These are phyloP conservation scores for Larix kaempferi DNA, from an alignment of 75 land plant species.

Conservation along the genomic window DNA sequence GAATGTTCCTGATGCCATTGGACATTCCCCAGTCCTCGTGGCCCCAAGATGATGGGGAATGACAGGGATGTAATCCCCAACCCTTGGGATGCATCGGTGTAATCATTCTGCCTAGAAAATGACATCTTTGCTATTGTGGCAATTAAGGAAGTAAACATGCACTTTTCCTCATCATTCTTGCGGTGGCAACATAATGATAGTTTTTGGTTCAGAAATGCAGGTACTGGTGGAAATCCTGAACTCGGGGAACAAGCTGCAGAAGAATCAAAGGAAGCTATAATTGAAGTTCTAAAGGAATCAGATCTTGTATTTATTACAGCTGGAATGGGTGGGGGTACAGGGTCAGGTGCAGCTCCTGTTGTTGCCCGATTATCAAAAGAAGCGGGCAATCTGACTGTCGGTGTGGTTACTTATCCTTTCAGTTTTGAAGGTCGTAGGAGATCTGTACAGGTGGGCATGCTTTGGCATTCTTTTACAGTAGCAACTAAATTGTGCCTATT, in stretches of 20 bases:
- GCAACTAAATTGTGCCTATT: neutral
- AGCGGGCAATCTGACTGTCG: slow-evolving; percentile 89
- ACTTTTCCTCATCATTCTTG: neutral
- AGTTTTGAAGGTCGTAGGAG: slow-evolving; percentile 98
- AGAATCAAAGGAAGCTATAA: slow-evolving; percentile 77
- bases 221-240: slow-evolving; percentile 90
- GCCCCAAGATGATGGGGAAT: neutral
- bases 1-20: no score
- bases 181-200: neutral
- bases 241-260: slow-evolving; percentile 94
- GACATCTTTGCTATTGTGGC: neutral
- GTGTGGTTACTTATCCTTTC: slow-evolving; percentile 95
- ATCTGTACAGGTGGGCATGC: slow-evolving; percentile 64
- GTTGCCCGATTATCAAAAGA: slow-evolving; percentile 93
- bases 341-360: slow-evolving; percentile 98
- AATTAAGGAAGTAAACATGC: neutral
- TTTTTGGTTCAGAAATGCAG: slow-evolving; percentile 26
- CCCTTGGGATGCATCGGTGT: no score
- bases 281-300: slow-evolving; percentile 72
- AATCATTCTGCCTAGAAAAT: neutral
- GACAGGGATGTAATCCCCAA: no score
- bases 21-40: no score
- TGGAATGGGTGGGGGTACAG: slow-evolving; percentile 99
- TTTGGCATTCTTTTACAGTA: neutral
- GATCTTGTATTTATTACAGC: slow-evolving; percentile 95